Evolutionary conservation across 208 protist species (phyloP), one percentile per base, ranked within the genome.

Genomic region (Leishmania martiniquensis): DNA sequence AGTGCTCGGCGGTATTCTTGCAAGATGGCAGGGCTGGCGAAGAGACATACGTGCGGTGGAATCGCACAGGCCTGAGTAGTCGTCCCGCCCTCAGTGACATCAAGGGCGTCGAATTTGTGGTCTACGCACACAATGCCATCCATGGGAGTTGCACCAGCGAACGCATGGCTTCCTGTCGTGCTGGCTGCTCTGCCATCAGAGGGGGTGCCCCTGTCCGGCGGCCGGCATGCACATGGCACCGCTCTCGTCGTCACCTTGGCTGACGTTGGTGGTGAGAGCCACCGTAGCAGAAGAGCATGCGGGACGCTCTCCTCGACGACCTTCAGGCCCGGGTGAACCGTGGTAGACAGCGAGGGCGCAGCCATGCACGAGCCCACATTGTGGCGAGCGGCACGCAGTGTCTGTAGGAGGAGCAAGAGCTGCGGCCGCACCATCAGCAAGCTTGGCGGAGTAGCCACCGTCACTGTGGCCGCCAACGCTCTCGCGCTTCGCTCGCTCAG

Each of bases 381-480:
- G 55, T 68, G 59, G 12, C 70, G 70, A 20, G 75, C 52, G 5
- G 68, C 49, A 10, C 54, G 59, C 37, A 84, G 62, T 1, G 80
- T 79, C 75, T 84, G 75, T 63, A 78, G 63, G 29, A 84, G 80
- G 75, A 88, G 54, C 32, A 88, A 72, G 17, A 81, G 74, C 57
- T 83, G 81, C 32, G 77, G 75, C 42, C 78, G 85, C 47, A 76
- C 52, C 72, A 88, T 79, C 12, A 88, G 74, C 74, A 88, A 68
- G 5, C 77, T 80, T 29, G 81, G 76, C 22, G 81, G 81, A 3
- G 79, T 76, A 10, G 85, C 85, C 4, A 83, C 85, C 32, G 65
- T 49, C 76, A 86, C 69, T 3, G 81, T 81, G 54, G 81, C 71
- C 0, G 75, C 75, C 39, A 75, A 66, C 25, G 76, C 52, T 63